Conservation (phyloP, 2,329 filamentous ascomycete genomes). For the Dactylonectria estremocensis region DNA sequence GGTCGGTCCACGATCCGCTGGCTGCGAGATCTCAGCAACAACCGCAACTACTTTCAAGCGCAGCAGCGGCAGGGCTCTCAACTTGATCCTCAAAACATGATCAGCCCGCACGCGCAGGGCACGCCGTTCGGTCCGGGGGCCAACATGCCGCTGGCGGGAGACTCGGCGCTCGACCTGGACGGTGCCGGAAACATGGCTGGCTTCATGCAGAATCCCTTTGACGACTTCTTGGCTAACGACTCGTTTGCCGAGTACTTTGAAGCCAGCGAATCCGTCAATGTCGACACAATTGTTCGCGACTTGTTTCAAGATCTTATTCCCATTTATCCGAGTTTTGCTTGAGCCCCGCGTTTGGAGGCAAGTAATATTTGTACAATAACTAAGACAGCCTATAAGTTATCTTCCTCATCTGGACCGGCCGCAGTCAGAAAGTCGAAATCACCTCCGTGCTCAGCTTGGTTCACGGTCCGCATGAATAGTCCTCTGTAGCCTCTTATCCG, state of each 20-base stretch:
- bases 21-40: slow-evolving; percentile 37
- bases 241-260: slow-evolving; percentile 50
- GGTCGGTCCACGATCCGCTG: slow-evolving; percentile 51
- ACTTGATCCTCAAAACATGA: not conserved
- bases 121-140: slow-evolving; percentile 21
- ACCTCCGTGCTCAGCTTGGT: slow-evolving; percentile 71
- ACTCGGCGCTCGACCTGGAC: slow-evolving; percentile 3
- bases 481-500: slow-evolving; percentile 70
- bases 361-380: not conserved
- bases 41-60: slow-evolving; percentile 1
- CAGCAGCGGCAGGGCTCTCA: not conserved
- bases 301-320: slow-evolving; percentile 58
- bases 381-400: not conserved
- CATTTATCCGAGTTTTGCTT: slow-evolving; percentile 39
- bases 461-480: slow-evolving; percentile 72
- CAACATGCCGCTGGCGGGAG: slow-evolving; percentile 10
- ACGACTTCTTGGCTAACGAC: slow-evolving; percentile 44
- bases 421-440: slow-evolving; percentile 76
- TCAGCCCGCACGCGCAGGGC: not conserved
- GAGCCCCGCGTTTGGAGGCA: not conserved
- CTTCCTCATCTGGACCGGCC: slow-evolving; percentile 46
- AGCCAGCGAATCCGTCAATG: slow-evolving; percentile 48
- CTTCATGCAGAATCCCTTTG: slow-evolving; percentile 41
- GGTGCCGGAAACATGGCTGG: slow-evolving; percentile 12
- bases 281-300: slow-evolving; percentile 53